These are phyloP conservation scores for Ogataea trehalophila DNA, from an alignment of 805 yeast genomes.

Conservation along the genomic window DNA sequence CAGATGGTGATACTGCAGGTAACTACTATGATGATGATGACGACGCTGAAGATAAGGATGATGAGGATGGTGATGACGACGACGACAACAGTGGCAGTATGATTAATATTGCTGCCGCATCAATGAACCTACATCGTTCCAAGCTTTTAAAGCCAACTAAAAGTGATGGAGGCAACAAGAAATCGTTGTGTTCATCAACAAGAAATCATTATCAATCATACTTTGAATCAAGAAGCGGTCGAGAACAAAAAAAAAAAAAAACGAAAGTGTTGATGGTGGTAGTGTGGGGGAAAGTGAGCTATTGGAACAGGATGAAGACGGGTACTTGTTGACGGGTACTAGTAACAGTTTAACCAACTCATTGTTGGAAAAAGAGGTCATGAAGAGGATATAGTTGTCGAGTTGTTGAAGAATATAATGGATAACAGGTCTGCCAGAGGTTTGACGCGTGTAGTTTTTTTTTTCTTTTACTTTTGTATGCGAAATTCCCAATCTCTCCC, in stretches of 20 bases:
- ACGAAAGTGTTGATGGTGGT: not conserved
- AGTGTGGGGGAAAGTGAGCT: not conserved
- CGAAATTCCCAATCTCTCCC: too few relatives aligned
- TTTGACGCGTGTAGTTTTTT: not conserved
- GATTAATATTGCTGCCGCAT: conserved; percentile 22
- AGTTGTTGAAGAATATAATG: too few relatives aligned
- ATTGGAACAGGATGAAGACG: conserved; percentile 4
- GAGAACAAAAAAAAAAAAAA: not conserved
- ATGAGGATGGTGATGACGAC: not conserved
- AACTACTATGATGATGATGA: not conserved
- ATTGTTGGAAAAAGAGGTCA: conserved; percentile 24
- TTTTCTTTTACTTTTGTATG: too few relatives aligned
- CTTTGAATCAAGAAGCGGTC: not conserved
- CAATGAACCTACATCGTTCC: conserved; percentile 23
- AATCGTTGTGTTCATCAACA: not conserved
- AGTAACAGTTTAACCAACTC: conserved; percentile 23
- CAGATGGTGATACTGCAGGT: not conserved
- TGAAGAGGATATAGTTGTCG: conserved; percentile 14
- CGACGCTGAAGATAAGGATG: not conserved
- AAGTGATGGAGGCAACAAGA: not conserved
- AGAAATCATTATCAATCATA: not conserved
- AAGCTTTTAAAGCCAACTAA: conserved; percentile 2
- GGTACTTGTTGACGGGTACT: conserved; percentile 16
- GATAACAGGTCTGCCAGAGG: not conserved
- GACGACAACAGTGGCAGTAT: conserved; percentile 7